Evolutionary conservation across 345 rosid species (phyloP), one percentile per base, ranked within the genome.

Genomic region (Dipteronia dyeriana): DNA sequence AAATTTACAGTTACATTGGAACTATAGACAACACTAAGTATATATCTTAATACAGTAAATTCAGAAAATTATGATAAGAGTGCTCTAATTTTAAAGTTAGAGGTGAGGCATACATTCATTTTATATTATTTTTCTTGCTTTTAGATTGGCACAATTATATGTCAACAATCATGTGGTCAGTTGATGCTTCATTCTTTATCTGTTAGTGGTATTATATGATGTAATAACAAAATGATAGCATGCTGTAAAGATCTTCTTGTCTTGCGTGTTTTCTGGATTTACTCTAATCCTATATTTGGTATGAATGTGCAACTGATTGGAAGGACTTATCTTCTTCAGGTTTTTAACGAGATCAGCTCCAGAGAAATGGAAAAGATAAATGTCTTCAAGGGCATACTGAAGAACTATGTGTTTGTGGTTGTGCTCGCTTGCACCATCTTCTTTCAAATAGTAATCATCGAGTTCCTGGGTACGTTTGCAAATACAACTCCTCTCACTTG

Each of bases 301-400:
- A 66, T 26, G 64, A 49, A 49, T 79, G 31, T 65, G 38, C 11
- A 23, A 75, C 68, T 77, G 57, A 73, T 59, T 47, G 41, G 6
- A 31, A 51, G 1, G 57, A 22, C 34, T n/a, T 59, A 17, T 59
- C 0, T 56, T 66, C 9, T 78, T 56, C 82, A 95, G 90, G 93
- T 86, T 14, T 95, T 92, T 62, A 90, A 93, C 68, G 92, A 91
- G 85, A 82, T 92, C 80, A 91, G 94, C 86, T 91, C 95, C 20
- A 89, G 98, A 78, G 90, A 92, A 75, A 82, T 91, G 90, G 97
- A 90, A 72, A 89, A 88, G 84, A 86, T 85, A 71, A 92, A 94
- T 3, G 92, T 92, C 62, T 86, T 94, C 82, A 84, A 82, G 75
- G 97, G 97, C 66, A 83, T 92, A 75, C 81, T 84, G 75, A 80